Evolutionary conservation across 495 filamentous ascomycete genomes (phyloP).

Genomic region (Articulospora tetracladia): DNA sequence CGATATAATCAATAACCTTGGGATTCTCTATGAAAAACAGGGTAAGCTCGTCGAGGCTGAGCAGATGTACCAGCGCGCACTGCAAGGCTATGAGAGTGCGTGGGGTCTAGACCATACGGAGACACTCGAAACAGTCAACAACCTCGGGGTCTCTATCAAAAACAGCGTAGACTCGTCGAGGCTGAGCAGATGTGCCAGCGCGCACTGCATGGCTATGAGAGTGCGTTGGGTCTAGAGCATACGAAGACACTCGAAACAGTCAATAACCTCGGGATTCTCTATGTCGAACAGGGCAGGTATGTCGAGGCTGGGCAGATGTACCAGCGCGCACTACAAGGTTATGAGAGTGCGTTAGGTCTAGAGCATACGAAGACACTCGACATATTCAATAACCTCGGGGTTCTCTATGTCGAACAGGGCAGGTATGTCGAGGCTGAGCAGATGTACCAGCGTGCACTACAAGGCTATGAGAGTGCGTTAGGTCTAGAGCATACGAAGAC

Average conservation of each 20-base stretch:
- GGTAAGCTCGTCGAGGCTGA: conserved; percentile 26
- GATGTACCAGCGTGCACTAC: conserved; percentile 32
- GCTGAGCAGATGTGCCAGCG: conserved; percentile 34
- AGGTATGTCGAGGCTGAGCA: conserved; percentile 27
- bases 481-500: conserved; percentile 37
- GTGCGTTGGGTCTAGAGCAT: conserved; percentile 35
- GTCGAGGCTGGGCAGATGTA: conserved; percentile 32
- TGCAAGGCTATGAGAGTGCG: conserved; percentile 33
- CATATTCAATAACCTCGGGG: conserved; percentile 27
- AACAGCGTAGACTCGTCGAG: conserved; percentile 28
- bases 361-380: conserved; percentile 36
- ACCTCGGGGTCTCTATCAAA: conserved; percentile 25
- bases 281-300: conserved; percentile 28
- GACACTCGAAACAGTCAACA: conserved; percentile 32
- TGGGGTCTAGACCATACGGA: conserved; percentile 34
- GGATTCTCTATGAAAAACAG: conserved; percentile 23
- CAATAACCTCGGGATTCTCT: conserved; percentile 31
- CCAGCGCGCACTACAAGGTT: conserved; percentile 31
- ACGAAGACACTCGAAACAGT: conserved; percentile 32
- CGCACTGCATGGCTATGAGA: conserved; percentile 36
- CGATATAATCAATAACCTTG: conserved; percentile 25
- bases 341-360: conserved; percentile 33
- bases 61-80: conserved; percentile 32
- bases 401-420: conserved; percentile 23
- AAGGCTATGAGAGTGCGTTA: conserved; percentile 32